Base-by-base conservation (phyloP, 2,329 filamentous ascomycete genomes). In the Microascus cirrosus region DNA sequence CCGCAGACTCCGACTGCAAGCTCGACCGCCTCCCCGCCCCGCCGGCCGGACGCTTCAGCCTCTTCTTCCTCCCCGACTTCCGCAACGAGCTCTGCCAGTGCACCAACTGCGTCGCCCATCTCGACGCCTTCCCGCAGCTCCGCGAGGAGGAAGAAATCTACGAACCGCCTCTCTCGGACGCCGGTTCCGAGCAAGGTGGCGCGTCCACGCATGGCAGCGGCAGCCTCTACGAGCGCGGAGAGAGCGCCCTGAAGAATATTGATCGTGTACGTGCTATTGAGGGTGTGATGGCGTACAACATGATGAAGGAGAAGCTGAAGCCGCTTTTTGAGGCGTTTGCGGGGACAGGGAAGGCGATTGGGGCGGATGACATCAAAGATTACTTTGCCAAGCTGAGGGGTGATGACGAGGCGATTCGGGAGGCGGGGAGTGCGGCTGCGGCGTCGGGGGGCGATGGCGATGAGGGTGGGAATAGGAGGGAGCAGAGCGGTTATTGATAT, bases 261-360 rank as follows among this genome's bases (percentile, higher is more conserved):
- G 94, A 99, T 68, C 88, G 94, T 2, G 93, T 97, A 8, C 81
- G 86, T 15, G 94, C 94, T 4, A 96, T 99, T 58, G 89, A 99
- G 70, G 94, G 94, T 18, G 93, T 95, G 53, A 96, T 97, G 91
- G 93, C 92, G 0, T 99, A 97, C 73, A 96, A 97, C 66, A 88
- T 95, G 66, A 80, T 99, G 60, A 94, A 95, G 68, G 92, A 97
- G 67, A 92, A 93, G 68, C 84, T 99, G n/a, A 96, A 93, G 76
- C 86, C 86, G 0, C 97, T 99, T 69, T 83, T 99, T 66, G 85
- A 92, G 72, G 88, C 95, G 51, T 99, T 96, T 69, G 94, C 94
- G 0, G 90, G 96, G 68, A 95, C 87, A 61, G 93, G 93, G 1
- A 77, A 89, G 70, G 85, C 89, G 0, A 92, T 99, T 24, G 86